phyloP scores from a whole-genome alignment of 2,329 filamentous ascomycete genomes.

The Ophiostoma himal-ulmi region DNA sequence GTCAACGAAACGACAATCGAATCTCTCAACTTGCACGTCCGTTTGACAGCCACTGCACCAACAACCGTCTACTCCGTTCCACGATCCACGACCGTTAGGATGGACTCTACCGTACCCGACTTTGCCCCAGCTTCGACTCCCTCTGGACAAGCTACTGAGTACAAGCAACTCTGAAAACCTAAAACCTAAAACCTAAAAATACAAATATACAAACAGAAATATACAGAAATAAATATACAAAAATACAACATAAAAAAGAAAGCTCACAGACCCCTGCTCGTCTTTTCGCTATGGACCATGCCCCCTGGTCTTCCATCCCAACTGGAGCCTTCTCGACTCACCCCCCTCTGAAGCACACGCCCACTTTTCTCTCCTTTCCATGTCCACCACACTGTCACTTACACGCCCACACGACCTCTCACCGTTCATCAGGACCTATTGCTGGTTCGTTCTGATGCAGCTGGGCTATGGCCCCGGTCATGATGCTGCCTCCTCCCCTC shows the following conservation, averaged over 20 bases:
- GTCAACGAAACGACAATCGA: neutral
- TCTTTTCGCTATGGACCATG: constrained; percentile 11
- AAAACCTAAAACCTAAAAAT: neutral
- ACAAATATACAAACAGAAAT: neutral
- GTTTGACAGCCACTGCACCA: neutral
- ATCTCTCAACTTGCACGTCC: neutral
- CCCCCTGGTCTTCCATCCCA: constrained; percentile 17
- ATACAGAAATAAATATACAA: neutral
- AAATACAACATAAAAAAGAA: neutral
- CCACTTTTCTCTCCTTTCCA: constrained; percentile 16
- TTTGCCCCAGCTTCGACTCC: too few species aligned
- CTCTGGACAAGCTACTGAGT: too few species aligned
- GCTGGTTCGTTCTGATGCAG: constrained; percentile 3
- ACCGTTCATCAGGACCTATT: constrained; percentile 5
- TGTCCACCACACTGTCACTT: constrained; percentile 16
- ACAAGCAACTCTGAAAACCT: neutral
- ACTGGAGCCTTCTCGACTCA: constrained; percentile 8
- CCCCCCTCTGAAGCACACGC: constrained; percentile 13
- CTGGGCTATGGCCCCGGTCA: constrained; percentile 12
- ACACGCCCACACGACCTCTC: constrained; percentile 17
- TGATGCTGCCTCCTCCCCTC: constrained; percentile 15
- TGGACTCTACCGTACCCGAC: too few species aligned
- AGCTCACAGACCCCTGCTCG: constrained; percentile 13
- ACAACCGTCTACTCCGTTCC: neutral
- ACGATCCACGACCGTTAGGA: neutral